Evolutionary conservation across 768 basidiomycete genomes (phyloP).

Genomic region (Lentinula aciculospora): DNA sequence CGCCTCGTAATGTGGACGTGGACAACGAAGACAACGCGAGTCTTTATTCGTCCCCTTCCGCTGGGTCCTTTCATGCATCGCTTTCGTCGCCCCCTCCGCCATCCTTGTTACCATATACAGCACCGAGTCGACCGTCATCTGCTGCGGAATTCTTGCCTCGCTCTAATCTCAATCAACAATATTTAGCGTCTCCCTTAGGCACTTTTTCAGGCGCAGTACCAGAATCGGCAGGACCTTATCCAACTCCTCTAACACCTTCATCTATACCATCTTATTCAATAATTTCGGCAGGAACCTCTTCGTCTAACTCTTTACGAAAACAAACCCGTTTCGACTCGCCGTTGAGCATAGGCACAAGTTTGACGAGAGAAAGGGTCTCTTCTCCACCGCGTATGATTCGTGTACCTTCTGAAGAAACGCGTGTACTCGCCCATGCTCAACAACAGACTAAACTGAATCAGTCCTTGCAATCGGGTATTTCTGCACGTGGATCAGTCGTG

Average conservation of each 20-base stretch:
- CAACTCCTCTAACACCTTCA: background rate
- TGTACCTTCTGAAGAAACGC: background rate
- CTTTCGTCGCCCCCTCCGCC: background rate
- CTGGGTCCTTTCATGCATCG: background rate
- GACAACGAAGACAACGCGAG: too few species aligned
- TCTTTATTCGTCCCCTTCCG: too few species aligned
- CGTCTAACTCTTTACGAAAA: too few species aligned
- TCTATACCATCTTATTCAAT: background rate
- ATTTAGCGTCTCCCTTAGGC: background rate
- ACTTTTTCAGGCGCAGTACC: too few species aligned
- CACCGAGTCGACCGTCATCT: background rate
- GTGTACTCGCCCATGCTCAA: background rate
- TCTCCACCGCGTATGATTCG: background rate
- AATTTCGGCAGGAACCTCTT: too few species aligned
- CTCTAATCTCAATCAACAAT: background rate
- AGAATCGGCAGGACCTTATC: background rate
- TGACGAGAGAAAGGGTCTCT: background rate
- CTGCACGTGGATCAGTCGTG: background rate
- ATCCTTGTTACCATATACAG: background rate
- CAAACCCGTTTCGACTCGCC: background rate
- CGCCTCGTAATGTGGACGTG: too few species aligned
- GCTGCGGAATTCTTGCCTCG: background rate
- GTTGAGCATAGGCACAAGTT: background rate
- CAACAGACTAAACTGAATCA: background rate
- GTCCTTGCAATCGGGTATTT: background rate